Percentiles rank a stretch among this genome's conserved stretches.
Evolutionary conservation across 2,329 filamentous ascomycete genomes (phyloP).

Genomic region (Neonectria sp.): DNA sequence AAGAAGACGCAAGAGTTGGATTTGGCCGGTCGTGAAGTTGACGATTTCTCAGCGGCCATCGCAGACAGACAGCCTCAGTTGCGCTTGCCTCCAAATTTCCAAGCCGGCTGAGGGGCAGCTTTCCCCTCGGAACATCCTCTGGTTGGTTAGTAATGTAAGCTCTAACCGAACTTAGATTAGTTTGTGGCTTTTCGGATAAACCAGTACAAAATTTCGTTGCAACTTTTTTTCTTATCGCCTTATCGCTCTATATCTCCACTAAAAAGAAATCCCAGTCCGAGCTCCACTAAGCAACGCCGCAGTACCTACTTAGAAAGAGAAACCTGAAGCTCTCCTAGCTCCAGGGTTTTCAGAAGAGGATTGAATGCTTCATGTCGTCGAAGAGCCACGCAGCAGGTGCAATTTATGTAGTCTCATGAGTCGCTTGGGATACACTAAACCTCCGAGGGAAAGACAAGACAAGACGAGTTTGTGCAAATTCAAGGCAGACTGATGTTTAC

Average conservation of each 20-base stretch:
- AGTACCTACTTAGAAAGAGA: not conserved
- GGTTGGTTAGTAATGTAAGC: accelerated
- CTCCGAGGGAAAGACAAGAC: not conserved
- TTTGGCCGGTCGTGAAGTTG: conserved; percentile 30
- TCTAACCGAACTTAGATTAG: conserved; percentile 31
- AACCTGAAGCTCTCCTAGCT: not conserved
- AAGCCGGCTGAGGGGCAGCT: conserved; percentile 45
- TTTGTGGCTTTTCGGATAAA: conserved; percentile 25
- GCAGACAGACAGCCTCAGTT: conserved; percentile 36
- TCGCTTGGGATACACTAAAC: not conserved
- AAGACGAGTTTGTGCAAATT: not conserved
- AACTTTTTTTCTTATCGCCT: conserved; percentile 46
- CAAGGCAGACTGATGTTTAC: not conserved
- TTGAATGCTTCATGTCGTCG: not conserved
- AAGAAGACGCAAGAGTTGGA: conserved; percentile 15
- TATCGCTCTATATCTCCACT: conserved; percentile 36
- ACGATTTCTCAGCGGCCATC: conserved; percentile 40
- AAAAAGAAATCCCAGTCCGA: conserved; percentile 8
- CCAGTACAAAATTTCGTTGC: conserved; percentile 31
- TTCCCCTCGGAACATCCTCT: conserved; percentile 26
- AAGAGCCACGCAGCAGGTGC: not conserved
- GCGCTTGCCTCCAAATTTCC: conserved; percentile 47
- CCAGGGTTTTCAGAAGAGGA: not conserved
- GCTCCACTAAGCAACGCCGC: not conserved
- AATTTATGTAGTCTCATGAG: not conserved